Conservation (phyloP, 2,329 filamentous ascomycete genomes). For the Aureobasidium sp. region DNA sequence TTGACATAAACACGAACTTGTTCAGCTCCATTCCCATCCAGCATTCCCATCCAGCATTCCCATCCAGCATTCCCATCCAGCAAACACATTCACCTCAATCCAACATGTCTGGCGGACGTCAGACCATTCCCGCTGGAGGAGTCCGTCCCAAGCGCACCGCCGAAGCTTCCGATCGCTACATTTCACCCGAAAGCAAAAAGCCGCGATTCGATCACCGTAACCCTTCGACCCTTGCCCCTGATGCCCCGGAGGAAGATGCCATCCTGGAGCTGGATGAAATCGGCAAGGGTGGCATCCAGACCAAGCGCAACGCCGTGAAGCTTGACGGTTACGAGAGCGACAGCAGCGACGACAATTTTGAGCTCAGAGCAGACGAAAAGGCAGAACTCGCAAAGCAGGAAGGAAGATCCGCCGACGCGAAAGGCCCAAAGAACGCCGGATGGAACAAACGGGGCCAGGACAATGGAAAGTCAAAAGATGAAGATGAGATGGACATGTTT, state of each 20-base stretch:
- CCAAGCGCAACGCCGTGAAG: constrained; percentile 90
- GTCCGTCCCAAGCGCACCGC: constrained; percentile 56
- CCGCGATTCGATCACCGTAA: constrained; percentile 92
- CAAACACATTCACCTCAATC: neutral
- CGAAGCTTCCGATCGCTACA: constrained; percentile 69
- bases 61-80: neutral
- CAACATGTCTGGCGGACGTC: constrained; percentile 30
- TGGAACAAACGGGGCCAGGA: constrained; percentile 24
- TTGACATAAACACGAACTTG: neutral
- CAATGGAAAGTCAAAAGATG: constrained; percentile 43
- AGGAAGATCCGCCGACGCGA: neutral
- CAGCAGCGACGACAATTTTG: constrained; percentile 81
- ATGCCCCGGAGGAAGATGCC: constrained; percentile 64
- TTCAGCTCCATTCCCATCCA: neutral
- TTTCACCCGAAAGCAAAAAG: constrained; percentile 65
- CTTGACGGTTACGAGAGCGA: constrained; percentile 96
- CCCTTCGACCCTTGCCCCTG: constrained; percentile 80
- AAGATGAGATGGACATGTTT: constrained; percentile 75
- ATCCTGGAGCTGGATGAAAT: constrained; percentile 90
- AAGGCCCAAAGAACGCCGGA: constrained; percentile 27
- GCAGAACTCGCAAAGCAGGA: constrained; percentile 37
- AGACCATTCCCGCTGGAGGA: constrained; percentile 32
- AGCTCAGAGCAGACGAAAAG: constrained; percentile 59
- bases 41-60: neutral
- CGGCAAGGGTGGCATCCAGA: constrained; percentile 58